A percentile compares a stretch with the other conserved stretches of the same genome.
phyloP scores from a whole-genome alignment of 306 rosid species.

The Hippophae tibetana region DNA sequence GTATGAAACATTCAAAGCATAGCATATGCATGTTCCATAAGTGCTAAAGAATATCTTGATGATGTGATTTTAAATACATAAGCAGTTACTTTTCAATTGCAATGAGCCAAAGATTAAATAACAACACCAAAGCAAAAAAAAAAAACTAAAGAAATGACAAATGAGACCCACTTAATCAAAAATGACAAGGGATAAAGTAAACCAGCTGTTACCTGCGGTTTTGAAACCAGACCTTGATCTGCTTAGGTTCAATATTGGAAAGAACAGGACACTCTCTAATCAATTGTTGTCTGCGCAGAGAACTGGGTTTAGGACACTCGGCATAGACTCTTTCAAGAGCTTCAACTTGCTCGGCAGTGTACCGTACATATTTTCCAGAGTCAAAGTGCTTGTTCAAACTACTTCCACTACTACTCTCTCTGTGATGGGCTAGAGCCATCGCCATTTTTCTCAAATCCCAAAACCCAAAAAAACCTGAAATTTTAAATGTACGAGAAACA shows the following conservation, averaged over 20 bases:
- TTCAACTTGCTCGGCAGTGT: slow-evolving; percentile 89
- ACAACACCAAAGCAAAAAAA: neutral
- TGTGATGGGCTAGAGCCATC: slow-evolving; percentile 73
- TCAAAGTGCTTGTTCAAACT: slow-evolving; percentile 72
- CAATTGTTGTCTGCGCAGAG: slow-evolving; percentile 75
- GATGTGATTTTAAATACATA: too few species aligned
- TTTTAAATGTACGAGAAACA: neutral
- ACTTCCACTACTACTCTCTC: slow-evolving; percentile 81
- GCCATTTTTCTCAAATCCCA: slow-evolving; percentile 44
- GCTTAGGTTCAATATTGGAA: slow-evolving; percentile 86
- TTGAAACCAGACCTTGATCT: slow-evolving; percentile 99
- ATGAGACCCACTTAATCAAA: neutral
- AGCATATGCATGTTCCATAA: too few species aligned
- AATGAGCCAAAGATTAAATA: too few species aligned
- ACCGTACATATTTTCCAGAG: slow-evolving; percentile 81
- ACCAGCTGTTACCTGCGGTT: slow-evolving; percentile 57
- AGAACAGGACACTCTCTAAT: slow-evolving; percentile 93
- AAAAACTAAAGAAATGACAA: neutral
- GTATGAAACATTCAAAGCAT: too few species aligned
- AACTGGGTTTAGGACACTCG: slow-evolving; percentile 96
- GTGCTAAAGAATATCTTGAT: too few species aligned
- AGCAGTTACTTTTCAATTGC: too few species aligned
- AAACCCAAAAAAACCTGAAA: neutral
- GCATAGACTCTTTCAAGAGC: slow-evolving; percentile 86
- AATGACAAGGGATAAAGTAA: neutral